Evolutionary conservation across 2,329 filamentous ascomycete species (phyloP).

Genomic region (Penicillium palitans): DNA sequence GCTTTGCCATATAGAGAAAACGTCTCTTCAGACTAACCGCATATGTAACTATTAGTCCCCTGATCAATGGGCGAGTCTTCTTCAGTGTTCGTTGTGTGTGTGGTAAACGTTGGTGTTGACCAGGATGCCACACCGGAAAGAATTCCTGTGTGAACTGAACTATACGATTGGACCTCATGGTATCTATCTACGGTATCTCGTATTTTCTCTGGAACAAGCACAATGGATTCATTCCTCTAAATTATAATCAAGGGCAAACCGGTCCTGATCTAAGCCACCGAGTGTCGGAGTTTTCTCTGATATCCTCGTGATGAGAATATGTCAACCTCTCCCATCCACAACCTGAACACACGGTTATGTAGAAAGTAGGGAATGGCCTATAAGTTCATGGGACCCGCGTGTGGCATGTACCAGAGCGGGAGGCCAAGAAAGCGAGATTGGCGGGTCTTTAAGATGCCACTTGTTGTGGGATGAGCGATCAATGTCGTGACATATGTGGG

Average conservation of each 20-base stretch:
- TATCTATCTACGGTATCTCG: background rate
- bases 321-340: background rate
- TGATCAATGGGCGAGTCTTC: too few species aligned
- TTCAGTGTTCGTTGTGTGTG: too few species aligned
- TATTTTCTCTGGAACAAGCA: background rate
- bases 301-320: background rate
- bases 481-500: background rate
- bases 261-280: background rate
- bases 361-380: slow-evolving; percentile 33
- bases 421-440: too few species aligned
- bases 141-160: background rate
- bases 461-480: background rate
- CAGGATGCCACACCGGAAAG: background rate
- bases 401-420: background rate
- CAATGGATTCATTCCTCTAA: background rate
- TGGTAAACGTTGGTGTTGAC: too few species aligned
- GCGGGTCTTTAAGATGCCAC: background rate
- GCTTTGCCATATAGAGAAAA: too few species aligned
- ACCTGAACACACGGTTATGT: background rate
- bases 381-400: slow-evolving; percentile 42
- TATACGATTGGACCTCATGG: background rate
- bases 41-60: too few species aligned
- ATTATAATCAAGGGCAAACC: background rate
- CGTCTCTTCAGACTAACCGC: too few species aligned
- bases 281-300: background rate